These are phyloP conservation scores for Talaromyces stipitatus DNA, from an alignment of 495 filamentous ascomycete species.

Conservation along the genomic window DNA sequence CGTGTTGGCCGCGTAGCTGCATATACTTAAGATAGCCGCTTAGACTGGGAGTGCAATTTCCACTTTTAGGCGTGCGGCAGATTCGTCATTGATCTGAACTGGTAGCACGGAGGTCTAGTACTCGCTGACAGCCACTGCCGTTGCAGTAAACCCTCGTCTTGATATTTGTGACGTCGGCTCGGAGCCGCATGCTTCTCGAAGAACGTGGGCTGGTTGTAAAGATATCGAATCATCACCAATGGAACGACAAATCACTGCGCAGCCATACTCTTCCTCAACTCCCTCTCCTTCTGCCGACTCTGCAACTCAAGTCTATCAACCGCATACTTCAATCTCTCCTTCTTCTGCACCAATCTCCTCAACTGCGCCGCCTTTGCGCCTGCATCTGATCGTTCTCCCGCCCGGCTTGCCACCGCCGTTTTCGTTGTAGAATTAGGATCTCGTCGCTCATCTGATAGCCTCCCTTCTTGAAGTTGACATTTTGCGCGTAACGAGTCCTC, in stretches of 20 bases:
- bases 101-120: too few relatives aligned
- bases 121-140: too few relatives aligned
- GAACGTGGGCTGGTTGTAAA: too few relatives aligned
- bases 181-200: too few relatives aligned
- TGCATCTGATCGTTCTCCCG: conserved; percentile 19
- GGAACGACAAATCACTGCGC: conserved; percentile 27
- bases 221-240: conserved; percentile 5
- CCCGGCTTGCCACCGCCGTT: conserved; percentile 11
- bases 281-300: conserved; percentile 57
- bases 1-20: too few relatives aligned
- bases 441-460: conserved; percentile 37
- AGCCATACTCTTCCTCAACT: conserved; percentile 76
- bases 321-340: conserved; percentile 69
- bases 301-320: conserved; percentile 67
- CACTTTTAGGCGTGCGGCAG: too few relatives aligned
- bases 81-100: too few relatives aligned
- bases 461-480: conserved; percentile 62
- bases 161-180: too few relatives aligned
- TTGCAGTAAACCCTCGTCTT: too few relatives aligned
- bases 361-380: conserved; percentile 51
- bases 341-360: conserved; percentile 62
- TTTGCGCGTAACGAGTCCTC: conserved; percentile 63
- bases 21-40: too few relatives aligned
- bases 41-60: too few relatives aligned
- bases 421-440: conserved; percentile 7